A percentile compares a stretch with the other conserved stretches of the same genome.
Evolutionary conservation across 2,329 filamentous ascomycete genomes (phyloP).

Genomic region (Colletotrichum lentis): DNA sequence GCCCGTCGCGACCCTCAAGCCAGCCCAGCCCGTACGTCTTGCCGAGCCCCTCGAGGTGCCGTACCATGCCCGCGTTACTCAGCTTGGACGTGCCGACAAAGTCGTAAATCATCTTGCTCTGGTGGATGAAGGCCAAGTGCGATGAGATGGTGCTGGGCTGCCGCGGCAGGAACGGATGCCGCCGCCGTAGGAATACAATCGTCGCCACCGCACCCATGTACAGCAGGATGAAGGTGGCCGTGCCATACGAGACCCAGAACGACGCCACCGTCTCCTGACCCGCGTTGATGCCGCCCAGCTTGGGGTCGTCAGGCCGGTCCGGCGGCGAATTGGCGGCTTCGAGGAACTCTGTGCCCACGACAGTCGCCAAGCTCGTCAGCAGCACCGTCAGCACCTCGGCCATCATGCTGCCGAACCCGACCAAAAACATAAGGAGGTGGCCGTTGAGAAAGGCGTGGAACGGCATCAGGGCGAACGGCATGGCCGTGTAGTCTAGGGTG

Average conservation of each 20-base stretch:
- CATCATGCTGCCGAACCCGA: conserved; percentile 75
- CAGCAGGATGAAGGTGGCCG: conserved; percentile 70
- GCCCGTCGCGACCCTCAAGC: conserved; percentile 77
- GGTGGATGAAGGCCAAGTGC: conserved; percentile 79
- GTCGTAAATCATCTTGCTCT: conserved; percentile 79
- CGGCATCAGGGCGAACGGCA: conserved; percentile 73
- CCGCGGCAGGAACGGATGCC: conserved; percentile 76
- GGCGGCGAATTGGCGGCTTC: conserved; percentile 41
- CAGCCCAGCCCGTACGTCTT: conserved; percentile 80
- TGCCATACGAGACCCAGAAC: conserved; percentile 71
- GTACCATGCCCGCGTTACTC: conserved; percentile 68
- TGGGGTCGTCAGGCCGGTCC: conserved; percentile 23
- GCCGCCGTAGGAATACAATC: conserved; percentile 68
- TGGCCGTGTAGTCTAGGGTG: conserved; percentile 76
- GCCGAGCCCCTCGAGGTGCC: conserved; percentile 64
- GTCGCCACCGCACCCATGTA: conserved; percentile 69
- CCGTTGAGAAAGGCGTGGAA: conserved; percentile 68
- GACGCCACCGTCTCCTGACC: conserved; percentile 69
- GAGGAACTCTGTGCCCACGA: conserved; percentile 69
- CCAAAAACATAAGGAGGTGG: conserved; percentile 71
- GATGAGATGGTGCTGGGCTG: conserved; percentile 82
- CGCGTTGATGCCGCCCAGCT: conserved; percentile 51
- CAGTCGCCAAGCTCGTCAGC: conserved; percentile 70
- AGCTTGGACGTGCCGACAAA: conserved; percentile 76
- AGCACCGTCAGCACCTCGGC: conserved; percentile 77